Evolutionary conservation across 768 basidiomycete species (phyloP), one percentile per base, ranked within the genome.

Genomic region (Leccinum obscurum): DNA sequence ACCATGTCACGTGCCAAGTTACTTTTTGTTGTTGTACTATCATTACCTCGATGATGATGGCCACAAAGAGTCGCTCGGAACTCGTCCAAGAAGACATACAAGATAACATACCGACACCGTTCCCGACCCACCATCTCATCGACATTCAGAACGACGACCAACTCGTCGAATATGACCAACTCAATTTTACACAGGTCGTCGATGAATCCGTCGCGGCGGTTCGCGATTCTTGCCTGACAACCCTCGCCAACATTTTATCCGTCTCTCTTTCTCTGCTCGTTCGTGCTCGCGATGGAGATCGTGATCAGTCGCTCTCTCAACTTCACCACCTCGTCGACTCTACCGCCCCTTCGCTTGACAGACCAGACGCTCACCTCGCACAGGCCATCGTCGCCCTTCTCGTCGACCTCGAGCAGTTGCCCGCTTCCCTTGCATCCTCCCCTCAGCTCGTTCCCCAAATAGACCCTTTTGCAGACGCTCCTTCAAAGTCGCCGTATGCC

Each of bases 151-250:
- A 28, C 28, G 28, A 28, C 28, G 28, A 28, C 28, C 28, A 28
- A 7, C 28, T 28, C 13, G 66, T 74, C 46, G 66, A 71, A 35
- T 63, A 70, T 46, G 62, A 63, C 26, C 54, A 41, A n/a, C 39
- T 14, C 8, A 41, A 41, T 17, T 39, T 58, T 46, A 10, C 59
- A 10, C 17, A 17, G 8, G 39, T 37, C 37, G 7, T 39, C 15
- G 80, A 78, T 62, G 85, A 89, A 9, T 92, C 90, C n/a, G 86
- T 93, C 63, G 77, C 81, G 14, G 80, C 83, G 57, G 89, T 93
- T 34, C 87, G 91, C 66, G 82, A 80, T 60, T 89, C 89, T 17
- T 92, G 89, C 70, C 67, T 93, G 26, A 86, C 85, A 78, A 89
- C 88, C 2, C 77, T 93, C 52, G 84, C 86, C 65, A 86, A 84